Conservation (phyloP, 2,329 filamentous ascomycete species). For the Chalara sp. region DNA sequence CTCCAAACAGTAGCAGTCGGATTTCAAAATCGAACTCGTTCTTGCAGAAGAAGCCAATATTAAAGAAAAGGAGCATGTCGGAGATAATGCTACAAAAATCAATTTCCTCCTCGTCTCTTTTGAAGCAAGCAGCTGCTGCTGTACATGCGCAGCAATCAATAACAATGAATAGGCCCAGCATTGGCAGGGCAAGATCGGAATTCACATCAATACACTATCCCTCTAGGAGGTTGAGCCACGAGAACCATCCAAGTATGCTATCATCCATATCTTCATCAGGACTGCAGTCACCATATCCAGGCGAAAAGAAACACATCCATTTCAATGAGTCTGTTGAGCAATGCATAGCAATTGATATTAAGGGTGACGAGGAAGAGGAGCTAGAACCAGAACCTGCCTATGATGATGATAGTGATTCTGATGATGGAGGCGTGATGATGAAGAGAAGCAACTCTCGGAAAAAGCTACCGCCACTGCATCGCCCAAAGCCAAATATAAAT, state of each 20-base stretch:
- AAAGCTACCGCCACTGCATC: conserved; percentile 30
- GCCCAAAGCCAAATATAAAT: conserved; percentile 41
- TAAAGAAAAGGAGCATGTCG: conserved; percentile 93
- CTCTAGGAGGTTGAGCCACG: conserved; percentile 52
- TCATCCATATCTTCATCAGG: conserved; percentile 67
- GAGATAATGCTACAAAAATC: conserved; percentile 88
- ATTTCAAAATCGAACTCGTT: conserved; percentile 41
- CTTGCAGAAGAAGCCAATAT: conserved; percentile 59
- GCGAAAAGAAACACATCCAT: conserved; percentile 83
- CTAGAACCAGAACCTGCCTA: conserved; percentile 28
- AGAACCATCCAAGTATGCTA: conserved; percentile 49
- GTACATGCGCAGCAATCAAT: conserved; percentile 3
- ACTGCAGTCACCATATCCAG: conserved; percentile 49
- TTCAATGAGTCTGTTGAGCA: conserved; percentile 96
- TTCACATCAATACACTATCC: conserved; percentile 57
- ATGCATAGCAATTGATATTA: conserved; percentile 87
- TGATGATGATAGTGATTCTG: conserved; percentile 53
- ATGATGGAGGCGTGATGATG: conserved; percentile 56
- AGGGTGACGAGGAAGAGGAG: conserved; percentile 69
- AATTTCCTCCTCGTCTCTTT: conserved; percentile 74
- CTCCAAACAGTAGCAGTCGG: conserved; percentile 39
- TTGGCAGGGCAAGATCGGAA: not conserved
- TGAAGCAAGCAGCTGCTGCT: conserved; percentile 54
- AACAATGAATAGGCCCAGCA: not conserved
- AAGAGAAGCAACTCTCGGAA: conserved; percentile 58